These are phyloP conservation scores for Kondoa malvinella DNA, from an alignment of 768 basidiomycete species.

Conservation along the genomic window DNA sequence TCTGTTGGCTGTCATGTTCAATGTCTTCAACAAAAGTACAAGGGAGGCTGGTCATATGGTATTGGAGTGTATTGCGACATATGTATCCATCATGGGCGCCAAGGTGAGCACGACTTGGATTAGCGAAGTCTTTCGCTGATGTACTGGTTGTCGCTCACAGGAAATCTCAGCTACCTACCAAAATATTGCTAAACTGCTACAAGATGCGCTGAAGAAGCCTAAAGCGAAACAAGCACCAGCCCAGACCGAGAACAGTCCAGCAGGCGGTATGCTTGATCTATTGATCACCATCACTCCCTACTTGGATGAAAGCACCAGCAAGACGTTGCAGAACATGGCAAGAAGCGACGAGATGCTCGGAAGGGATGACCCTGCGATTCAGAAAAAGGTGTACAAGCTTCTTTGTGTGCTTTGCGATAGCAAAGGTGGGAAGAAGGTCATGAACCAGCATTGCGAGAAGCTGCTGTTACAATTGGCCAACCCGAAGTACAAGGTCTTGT, in stretches of 20 bases:
- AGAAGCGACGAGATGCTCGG: slow-evolving; percentile 52
- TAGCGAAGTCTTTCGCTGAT: slow-evolving; percentile 4
- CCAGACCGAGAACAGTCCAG: slow-evolving; percentile 28
- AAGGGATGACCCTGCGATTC: slow-evolving; percentile 66
- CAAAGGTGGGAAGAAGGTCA: slow-evolving; percentile 34
- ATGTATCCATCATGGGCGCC: slow-evolving; percentile 62
- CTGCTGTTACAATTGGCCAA: slow-evolving; percentile 52
- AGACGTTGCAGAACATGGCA: slow-evolving; percentile 50
- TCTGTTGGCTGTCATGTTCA: slow-evolving; percentile 89
- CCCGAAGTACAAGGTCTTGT: slow-evolving; percentile 46
- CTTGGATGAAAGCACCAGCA: slow-evolving; percentile 47
- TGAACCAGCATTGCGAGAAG: slow-evolving; percentile 41
- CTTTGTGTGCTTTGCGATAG: slow-evolving; percentile 56
- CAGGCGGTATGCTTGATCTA: slow-evolving; percentile 54
- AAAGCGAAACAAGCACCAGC: background rate
- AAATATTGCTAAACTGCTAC: slow-evolving; percentile 58
- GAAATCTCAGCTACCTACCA: slow-evolving; percentile 64
- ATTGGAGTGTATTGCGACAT: slow-evolving; percentile 73
- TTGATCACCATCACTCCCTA: slow-evolving; percentile 65
- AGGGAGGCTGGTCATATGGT: slow-evolving; percentile 51
- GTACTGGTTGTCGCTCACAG: slow-evolving; percentile 29
- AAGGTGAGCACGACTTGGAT: slow-evolving; percentile 36
- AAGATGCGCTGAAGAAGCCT: slow-evolving; percentile 41
- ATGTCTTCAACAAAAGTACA: slow-evolving; percentile 77
- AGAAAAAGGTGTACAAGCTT: slow-evolving; percentile 88